Percentiles rank a stretch among this genome's conserved stretches.
Evolutionary conservation across 257 asterid genomes (phyloP).

Genomic region (Mentha longifolia): DNA sequence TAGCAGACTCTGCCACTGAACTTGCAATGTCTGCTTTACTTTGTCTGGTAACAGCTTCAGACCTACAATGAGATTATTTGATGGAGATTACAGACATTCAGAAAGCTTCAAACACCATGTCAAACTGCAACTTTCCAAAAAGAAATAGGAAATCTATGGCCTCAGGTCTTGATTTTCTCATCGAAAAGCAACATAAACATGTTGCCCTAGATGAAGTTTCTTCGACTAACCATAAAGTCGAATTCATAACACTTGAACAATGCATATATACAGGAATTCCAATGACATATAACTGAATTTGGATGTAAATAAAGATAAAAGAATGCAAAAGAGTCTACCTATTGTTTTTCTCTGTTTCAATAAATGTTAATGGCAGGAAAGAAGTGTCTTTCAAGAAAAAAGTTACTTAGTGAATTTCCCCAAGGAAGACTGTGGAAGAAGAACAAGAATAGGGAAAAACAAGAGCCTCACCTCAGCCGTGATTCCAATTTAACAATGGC

Average conservation of each 20-base stretch:
- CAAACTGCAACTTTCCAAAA: conserved; percentile 12
- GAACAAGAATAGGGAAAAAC: background rate
- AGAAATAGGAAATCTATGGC: background rate
- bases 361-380: conserved; percentile 10
- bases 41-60: conserved; percentile 41
- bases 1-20: conserved; percentile 27
- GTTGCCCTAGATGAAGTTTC: background rate
- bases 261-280: background rate
- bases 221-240: conserved; percentile 11
- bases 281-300: background rate
- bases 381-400: background rate
- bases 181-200: background rate
- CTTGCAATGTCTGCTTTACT: conserved; percentile 26
- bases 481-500: conserved; percentile 51
- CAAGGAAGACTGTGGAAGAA: background rate
- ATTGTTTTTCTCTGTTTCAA: background rate
- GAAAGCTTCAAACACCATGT: conserved; percentile 15
- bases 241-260: background rate
- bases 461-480: conserved; percentile 35
- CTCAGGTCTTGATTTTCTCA: background rate
- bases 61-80: conserved; percentile 35
- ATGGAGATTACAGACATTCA: conserved; percentile 5
- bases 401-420: conserved; percentile 1
- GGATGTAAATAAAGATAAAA: conserved; percentile 7
- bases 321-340: background rate